Percentiles rank a stretch among this genome's conserved stretches.
These are phyloP conservation scores for Neotropicomus parvogracilis DNA, from an alignment of 1,284 basidiomycete genomes.

Conservation along the genomic window DNA sequence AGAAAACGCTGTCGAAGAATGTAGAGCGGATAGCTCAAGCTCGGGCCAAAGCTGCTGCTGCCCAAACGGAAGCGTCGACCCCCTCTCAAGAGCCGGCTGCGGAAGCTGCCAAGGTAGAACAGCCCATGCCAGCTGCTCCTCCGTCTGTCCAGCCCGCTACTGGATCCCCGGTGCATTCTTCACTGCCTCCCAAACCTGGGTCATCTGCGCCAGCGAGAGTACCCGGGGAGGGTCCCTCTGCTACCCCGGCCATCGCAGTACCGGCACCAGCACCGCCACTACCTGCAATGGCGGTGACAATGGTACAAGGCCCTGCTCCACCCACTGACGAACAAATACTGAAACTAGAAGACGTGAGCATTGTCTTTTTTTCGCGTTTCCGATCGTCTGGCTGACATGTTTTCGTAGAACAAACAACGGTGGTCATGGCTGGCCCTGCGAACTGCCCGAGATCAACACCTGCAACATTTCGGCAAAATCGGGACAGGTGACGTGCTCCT, in stretches of 20 bases:
- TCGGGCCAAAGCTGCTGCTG: conserved; percentile 40
- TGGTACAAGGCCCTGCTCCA: conserved; percentile 26
- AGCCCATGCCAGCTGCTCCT: not conserved
- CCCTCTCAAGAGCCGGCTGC: conserved; percentile 23
- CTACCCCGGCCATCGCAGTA: not conserved
- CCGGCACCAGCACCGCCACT: too few relatives aligned
- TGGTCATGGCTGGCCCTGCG: conserved; percentile 78
- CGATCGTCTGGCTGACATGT: conserved; percentile 8
- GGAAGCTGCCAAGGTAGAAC: conserved; percentile 25
- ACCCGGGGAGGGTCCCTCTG: conserved; percentile 28
- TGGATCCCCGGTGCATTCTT: conserved; percentile 58
- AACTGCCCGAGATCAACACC: conserved; percentile 63
- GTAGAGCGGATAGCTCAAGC: conserved; percentile 46
- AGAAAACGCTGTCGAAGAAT: conserved; percentile 47
- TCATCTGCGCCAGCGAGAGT: conserved; percentile 33
- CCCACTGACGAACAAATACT: conserved; percentile 50
- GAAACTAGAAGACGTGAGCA: conserved; percentile 58
- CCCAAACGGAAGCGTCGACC: conserved; percentile 23
- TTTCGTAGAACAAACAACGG: conserved; percentile 62
- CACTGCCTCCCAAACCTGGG: conserved; percentile 52
- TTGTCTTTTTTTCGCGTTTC: not conserved
- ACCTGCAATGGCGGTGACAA: too few relatives aligned
- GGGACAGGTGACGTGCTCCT: conserved; percentile 69
- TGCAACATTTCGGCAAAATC: conserved; percentile 72
- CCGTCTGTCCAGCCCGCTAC: conserved; percentile 13